These are phyloP conservation scores for Penicillium bovifimosum DNA, from an alignment of 495 filamentous ascomycete species.

Conservation along the genomic window DNA sequence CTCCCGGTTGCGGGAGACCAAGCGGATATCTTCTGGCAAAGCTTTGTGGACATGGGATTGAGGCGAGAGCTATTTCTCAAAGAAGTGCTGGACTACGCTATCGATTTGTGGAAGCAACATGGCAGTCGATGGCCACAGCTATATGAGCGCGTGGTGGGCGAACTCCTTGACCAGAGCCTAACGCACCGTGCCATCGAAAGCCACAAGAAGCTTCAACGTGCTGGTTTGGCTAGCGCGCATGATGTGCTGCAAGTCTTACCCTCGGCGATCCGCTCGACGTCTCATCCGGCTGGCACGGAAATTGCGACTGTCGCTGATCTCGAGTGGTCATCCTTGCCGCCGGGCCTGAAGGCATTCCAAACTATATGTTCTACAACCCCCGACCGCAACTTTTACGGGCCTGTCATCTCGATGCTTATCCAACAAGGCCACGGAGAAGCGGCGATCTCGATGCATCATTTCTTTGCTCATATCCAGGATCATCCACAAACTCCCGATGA, in stretches of 20 bases:
- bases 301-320: neutral
- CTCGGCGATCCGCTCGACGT: conserved; percentile 16
- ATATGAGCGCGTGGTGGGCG: conserved; percentile 45
- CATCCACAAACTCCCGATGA: conserved; percentile 36
- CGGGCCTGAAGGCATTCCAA: conserved; percentile 39
- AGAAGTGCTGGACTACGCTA: conserved; percentile 51
- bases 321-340: conserved; percentile 8
- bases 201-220: conserved; percentile 38
- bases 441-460: conserved; percentile 56
- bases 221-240: conserved; percentile 22
- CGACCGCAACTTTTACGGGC: conserved; percentile 53
- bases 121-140: conserved; percentile 42
- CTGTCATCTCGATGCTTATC: conserved; percentile 53
- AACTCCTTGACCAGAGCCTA: conserved; percentile 36
- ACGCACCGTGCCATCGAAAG: conserved; percentile 39
- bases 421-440: conserved; percentile 40
- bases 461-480: conserved; percentile 46
- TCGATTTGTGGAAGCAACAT: conserved; percentile 41
- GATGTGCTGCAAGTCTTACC: conserved; percentile 37
- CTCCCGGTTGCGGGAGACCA: conserved; percentile 43
- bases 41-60: conserved; percentile 47
- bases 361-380: conserved; percentile 38
- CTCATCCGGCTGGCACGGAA: conserved; percentile 6
- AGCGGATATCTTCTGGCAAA: conserved; percentile 54
- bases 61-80: conserved; percentile 43